These are phyloP conservation scores for Parmelia sp. DNA, from an alignment of 495 filamentous ascomycete genomes.

Conservation along the genomic window DNA sequence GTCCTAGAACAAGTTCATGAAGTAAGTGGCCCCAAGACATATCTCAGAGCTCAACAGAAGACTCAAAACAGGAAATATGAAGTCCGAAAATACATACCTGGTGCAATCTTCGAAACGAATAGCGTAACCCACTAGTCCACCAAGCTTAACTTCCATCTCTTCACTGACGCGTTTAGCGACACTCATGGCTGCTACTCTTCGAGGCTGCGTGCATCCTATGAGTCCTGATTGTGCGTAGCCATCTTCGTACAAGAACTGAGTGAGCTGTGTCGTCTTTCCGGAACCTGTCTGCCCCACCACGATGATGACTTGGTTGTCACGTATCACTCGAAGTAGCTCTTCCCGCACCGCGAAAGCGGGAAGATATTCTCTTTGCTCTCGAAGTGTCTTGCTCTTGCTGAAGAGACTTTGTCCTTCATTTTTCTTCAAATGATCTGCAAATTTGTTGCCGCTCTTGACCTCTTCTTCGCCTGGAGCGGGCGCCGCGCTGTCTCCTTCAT, in stretches of 20 bases:
- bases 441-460: conserved; percentile 66
- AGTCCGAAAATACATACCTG: too few relatives aligned
- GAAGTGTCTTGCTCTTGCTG: conserved; percentile 82
- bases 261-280: conserved; percentile 93
- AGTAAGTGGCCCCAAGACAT: too few relatives aligned
- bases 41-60: too few relatives aligned
- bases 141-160: conserved; percentile 97
- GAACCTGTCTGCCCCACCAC: conserved; percentile 96
- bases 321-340: conserved; percentile 86
- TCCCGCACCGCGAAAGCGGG: conserved; percentile 97
- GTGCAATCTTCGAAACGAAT: conserved; percentile 99
- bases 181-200: conserved; percentile 96
- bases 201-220: conserved; percentile 93
- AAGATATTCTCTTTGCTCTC: conserved; percentile 88
- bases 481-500: conserved; percentile 83
- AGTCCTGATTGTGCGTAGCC: conserved; percentile 80
- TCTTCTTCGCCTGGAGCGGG: conserved; percentile 69
- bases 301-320: conserved; percentile 95
- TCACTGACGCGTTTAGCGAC: conserved; percentile 97
- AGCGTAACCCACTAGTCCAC: conserved; percentile 85
- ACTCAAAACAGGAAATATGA: too few relatives aligned
- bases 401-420: conserved; percentile 84
- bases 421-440: conserved; percentile 84
- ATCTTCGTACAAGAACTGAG: conserved; percentile 91
- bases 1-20: too few relatives aligned